These are phyloP conservation scores for Citrus unshiu DNA, from an alignment of 345 rosid species.

Conservation along the genomic window DNA sequence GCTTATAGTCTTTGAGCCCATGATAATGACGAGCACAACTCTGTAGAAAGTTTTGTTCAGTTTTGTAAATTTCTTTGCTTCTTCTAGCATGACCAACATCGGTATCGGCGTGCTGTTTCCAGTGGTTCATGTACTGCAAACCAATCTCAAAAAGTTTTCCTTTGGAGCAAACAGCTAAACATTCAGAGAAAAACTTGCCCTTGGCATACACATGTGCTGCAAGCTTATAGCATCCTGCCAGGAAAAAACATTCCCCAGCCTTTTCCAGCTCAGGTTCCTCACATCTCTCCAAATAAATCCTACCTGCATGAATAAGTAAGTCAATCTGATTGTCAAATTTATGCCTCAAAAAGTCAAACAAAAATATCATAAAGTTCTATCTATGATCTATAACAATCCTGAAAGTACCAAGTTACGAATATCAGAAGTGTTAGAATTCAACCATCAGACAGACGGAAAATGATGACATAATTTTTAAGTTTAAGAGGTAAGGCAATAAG, in stretches of 20 bases:
- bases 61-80: no score
- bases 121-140: conserved; percentile 28
- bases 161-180: conserved; percentile 28
- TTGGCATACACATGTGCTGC: conserved; percentile 42
- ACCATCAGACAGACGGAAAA: no score
- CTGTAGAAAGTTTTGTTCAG: no score
- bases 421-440: no score
- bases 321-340: not conserved
- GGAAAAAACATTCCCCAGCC: conserved; percentile 48
- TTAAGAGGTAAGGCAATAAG: not conserved
- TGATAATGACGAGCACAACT: no score
- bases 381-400: not conserved
- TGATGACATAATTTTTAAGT: not conserved
- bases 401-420: not conserved
- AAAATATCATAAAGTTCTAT: not conserved
- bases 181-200: conserved; percentile 29
- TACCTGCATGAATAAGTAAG: conserved; percentile 22
- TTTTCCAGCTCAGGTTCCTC: conserved; percentile 28
- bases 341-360: not conserved
- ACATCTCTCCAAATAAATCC: conserved; percentile 36
- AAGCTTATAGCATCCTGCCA: conserved; percentile 20
- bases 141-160: conserved; percentile 43
- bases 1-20: no score
- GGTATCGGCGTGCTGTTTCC: conserved; percentile 21
- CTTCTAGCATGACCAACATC: no score